Base-by-base conservation (phyloP, 305 asterid genomes). In the Fraxinus angustifolia region DNA sequence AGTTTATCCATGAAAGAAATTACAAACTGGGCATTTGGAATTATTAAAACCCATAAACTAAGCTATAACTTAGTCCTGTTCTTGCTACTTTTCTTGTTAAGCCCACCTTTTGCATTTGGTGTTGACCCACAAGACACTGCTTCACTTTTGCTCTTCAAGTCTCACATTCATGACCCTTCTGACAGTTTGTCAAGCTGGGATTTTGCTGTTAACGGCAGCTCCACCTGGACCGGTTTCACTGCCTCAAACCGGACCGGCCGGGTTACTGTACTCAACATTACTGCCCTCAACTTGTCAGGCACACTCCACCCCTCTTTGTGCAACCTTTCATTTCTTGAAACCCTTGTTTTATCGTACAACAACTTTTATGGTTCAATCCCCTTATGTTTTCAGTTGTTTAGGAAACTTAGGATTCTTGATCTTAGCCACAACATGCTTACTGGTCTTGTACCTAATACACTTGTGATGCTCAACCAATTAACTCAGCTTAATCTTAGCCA, bases 341-440 rank as follows among this genome's bases (percentile, higher is more conserved):
- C 86, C 84, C 94, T 95, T 31, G 74, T 83, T 78, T 85, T 95
- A 21, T 91, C 98, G 2, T 94, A 83, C 82, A 95, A 95, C 76
- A 81, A 82, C 76, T 87, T 95, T 62, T 83, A 67, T 8, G 97
- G 87, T 35, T 35, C 86, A 14, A 68, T 93, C 21, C 98, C 98
- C 2, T 71, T 75, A 0, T 95, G 98, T 80, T 89, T 93, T 82
- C 77, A 81, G 71, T 79, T 75, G 33, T 83, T 93, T 23, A 62
- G 38, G 60, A 88, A 83, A 73, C 94, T 95, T 62, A 77, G 8
- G 74, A 23, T 56, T 23, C 82, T 95, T 83, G 96, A 94, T 88
- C 89, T 94, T 77, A 91, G 97, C 82, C 83, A 89, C 82, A 94
- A 94, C n/a, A 33, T 79, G 21, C 82, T 93, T 17, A 33, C 80